Percentiles rank a stretch among this genome's conserved stretches.
Evolutionary conservation across 2,329 filamentous ascomycete species (phyloP).

Genomic region (Ceratocystis papillata): DNA sequence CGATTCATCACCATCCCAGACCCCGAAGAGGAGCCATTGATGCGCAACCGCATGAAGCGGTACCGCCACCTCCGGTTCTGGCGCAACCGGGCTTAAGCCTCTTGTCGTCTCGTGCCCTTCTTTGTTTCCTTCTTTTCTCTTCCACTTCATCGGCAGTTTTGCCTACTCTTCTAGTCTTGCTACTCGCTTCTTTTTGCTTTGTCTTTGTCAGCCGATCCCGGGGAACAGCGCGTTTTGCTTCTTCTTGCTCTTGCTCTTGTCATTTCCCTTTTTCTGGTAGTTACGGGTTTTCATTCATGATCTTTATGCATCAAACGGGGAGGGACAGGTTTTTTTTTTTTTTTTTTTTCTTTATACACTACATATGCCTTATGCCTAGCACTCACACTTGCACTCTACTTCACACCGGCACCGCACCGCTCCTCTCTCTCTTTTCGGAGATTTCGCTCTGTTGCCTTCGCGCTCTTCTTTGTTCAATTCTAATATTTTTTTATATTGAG

Average conservation of each 20-base stretch:
- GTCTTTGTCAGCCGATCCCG: neutral
- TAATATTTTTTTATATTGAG: conserved; percentile 4
- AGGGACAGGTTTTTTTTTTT: neutral
- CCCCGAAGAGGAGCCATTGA: conserved; percentile 17
- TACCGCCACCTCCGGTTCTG: conserved; percentile 27
- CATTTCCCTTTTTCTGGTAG: neutral
- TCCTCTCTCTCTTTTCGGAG: no score
- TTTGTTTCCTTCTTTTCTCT: conserved; percentile 1
- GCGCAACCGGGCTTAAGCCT: conserved; percentile 22
- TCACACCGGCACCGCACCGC: no score
- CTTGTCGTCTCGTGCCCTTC: neutral
- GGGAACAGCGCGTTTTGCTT: conserved; percentile 8
- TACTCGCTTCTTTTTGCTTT: neutral
- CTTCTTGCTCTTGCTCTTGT: neutral
- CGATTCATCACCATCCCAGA: conserved; percentile 25
- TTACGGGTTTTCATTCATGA: neutral
- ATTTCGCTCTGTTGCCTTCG: neutral
- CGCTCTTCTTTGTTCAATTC: neutral
- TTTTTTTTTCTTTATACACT: neutral
- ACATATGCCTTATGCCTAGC: no score
- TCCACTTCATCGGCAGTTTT: conserved; percentile 8
- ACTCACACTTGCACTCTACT: no score
- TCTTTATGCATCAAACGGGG: conserved; percentile 13
- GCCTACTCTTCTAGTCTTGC: neutral
- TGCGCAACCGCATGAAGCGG: conserved; percentile 20